Percentiles rank a stretch among this genome's conserved stretches.
Conservation (phyloP, 768 basidiomycete species). For the Jaapia argillacea region DNA sequence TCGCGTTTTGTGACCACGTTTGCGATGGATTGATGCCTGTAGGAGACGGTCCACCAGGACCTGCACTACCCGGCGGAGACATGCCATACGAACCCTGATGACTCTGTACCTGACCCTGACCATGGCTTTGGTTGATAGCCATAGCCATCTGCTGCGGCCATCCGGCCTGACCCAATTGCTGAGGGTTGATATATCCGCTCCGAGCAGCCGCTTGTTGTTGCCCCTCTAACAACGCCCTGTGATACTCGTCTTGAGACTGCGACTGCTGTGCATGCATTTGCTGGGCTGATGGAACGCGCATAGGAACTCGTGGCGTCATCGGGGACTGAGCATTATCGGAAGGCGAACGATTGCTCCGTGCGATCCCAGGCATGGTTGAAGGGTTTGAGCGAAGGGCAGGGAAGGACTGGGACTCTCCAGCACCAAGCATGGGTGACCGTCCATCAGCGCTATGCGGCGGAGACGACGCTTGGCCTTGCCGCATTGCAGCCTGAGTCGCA, state of each 20-base stretch:
- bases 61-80: slow-evolving; percentile 11
- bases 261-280: background rate
- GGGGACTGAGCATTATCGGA: slow-evolving; percentile 46
- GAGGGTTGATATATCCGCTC: slow-evolving; percentile 9
- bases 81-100: slow-evolving; percentile 9
- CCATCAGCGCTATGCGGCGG: background rate
- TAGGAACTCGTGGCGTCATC: slow-evolving; percentile 19
- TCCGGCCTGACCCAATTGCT: slow-evolving; percentile 24
- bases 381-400: slow-evolving; percentile 47
- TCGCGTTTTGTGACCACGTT: background rate
- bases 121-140: slow-evolving; percentile 14
- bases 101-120: slow-evolving; percentile 12
- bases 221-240: slow-evolving; percentile 23
- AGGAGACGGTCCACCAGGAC: background rate
- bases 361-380: slow-evolving; percentile 56
- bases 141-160: slow-evolving; percentile 24
- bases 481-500: background rate
- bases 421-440: background rate
- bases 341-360: slow-evolving; percentile 67
- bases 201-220: slow-evolving; percentile 21
- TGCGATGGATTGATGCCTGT: background rate
- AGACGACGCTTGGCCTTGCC: slow-evolving; percentile 1
- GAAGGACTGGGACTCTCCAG: slow-evolving; percentile 25
- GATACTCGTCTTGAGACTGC: slow-evolving; percentile 24
- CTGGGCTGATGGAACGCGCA: background rate